Evolutionary conservation across 768 basidiomycete genomes (phyloP).

Genomic region (Terana coerulea): DNA sequence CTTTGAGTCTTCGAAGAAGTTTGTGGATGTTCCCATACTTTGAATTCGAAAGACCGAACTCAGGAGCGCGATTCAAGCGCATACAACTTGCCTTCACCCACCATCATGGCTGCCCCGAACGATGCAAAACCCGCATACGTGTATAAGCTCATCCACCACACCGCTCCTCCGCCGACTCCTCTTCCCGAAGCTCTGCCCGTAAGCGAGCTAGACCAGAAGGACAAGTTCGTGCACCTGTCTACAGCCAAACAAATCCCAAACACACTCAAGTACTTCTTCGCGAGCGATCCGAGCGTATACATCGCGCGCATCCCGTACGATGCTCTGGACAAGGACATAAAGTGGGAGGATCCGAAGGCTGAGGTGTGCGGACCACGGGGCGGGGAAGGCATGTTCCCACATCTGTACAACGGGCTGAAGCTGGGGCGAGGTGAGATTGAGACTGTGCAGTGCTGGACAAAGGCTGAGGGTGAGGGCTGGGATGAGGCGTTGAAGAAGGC

Average conservation of each 20-base stretch:
- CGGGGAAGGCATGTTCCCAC: conserved; percentile 21
- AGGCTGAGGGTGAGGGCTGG: conserved; percentile 18
- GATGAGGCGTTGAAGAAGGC: conserved; percentile 20
- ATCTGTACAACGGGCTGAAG: conserved; percentile 18
- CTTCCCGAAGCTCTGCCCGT: conserved; percentile 33
- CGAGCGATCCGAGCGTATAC: conserved; percentile 19
- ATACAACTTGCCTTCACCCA: conserved; percentile 4
- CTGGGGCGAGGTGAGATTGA: conserved; percentile 21
- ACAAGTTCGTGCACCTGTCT: conserved; percentile 48
- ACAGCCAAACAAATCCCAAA: conserved; percentile 33
- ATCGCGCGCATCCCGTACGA: conserved; percentile 24
- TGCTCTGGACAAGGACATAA: conserved; percentile 18
- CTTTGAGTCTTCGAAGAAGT: too few relatives aligned
- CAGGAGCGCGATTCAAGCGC: too few relatives aligned
- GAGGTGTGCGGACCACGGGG: conserved; percentile 20
- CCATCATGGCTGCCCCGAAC: conserved; percentile 1
- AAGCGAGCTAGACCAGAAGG: conserved; percentile 35
- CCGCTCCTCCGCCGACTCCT: conserved; percentile 35
- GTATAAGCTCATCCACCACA: conserved; percentile 55
- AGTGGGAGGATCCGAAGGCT: conserved; percentile 26
- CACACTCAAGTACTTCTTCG: conserved; percentile 39
- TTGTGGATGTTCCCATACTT: too few relatives aligned
- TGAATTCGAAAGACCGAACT: too few relatives aligned
- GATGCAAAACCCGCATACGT: conserved; percentile 42
- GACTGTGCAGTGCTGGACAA: conserved; percentile 14